Base-by-base conservation (phyloP, 78 protist species). In the Dictyostelium citrinum region DNA sequence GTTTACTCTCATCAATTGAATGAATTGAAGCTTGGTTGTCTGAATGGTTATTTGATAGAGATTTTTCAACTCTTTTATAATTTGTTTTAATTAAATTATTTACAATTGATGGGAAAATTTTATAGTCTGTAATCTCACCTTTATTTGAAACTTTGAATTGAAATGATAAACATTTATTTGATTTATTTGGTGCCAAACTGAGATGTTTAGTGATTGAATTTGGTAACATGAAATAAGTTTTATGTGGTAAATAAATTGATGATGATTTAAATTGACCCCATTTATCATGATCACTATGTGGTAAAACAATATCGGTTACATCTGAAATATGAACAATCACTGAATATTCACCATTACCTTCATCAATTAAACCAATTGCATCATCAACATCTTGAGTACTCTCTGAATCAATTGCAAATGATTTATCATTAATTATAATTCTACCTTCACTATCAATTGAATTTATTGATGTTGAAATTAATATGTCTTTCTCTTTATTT, bases 361-460 rank as follows among this genome's bases (percentile, higher is more conserved):
- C 92, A 41, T 76, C 29, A 0, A 77, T 29, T 7, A 86, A 14
- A 31, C 92, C 83, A 86, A 86, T 49, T 22, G 92, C 33, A 45
- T 86, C 92, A 61, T 86, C 92, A 27, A 86, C 78, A 86, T 86
- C 92, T 24, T 41, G 27, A 17, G 92, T 86, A 5, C 29, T 41
- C 27, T 27, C 39, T n/a, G 75, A 60, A 64, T 86, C 92, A 45
- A 86, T 86, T 12, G 92, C n/a, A 75, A 86, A 86, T 61, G 92
- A 86, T 60, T 12, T 41, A 4, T 49, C 83, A 29, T 41, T 78
- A 22, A 49, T 49, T n/a, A 78, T 17, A 11, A 11, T 31, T 49
- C 41, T 78, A 24, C 41, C 31, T 27, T n/a, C 31, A n/a, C 0
- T 60, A 49, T 55, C 9, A 64, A 27, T 29, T 24, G 29, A 27